Base-by-base conservation (phyloP, 768 basidiomycete species). In the Hebeloma cylindrosporum region DNA sequence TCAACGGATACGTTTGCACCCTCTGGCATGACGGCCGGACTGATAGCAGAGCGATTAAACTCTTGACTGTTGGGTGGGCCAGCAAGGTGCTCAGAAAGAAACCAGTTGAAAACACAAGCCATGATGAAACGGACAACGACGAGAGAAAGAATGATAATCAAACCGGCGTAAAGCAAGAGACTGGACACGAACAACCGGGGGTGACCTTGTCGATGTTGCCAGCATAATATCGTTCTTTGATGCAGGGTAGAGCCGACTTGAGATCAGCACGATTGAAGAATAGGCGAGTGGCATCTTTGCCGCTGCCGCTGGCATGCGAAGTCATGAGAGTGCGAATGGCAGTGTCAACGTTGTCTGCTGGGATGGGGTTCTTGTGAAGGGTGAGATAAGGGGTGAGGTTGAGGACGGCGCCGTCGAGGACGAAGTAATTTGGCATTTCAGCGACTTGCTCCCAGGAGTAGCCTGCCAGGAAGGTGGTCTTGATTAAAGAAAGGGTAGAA, bases 71-170 rank as follows among this genome's bases (percentile, higher is more conserved):
- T 78, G 0, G 90, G 90, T 18, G 90, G 81, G 8, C 82, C 81
- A 13, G 93, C 87, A 25, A 98, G 77, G 43, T 77, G 78, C 6
- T 78, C 79, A 7, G 93, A 94, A 37, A 98, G 70, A 72, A 91
- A 95, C 96, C 96, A 99, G 58, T 82, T 93, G 77, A 98, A 99
- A 30, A 95, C 64, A 63, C 91, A 91, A 0, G 96, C 96, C 95
- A 99, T 97, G 56, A 76, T 65, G 68, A 98, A 99, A 26, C 96
- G 89, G 23, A 91, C 83, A 50, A 97, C 66, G 23, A 99, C 89
- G 48, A 99, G 82, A 21, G 79, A 79, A 43, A 98, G 80, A 60
- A 99, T 93, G 69, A 98, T 83, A 63, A 92, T 79, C 45, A 99
- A 78, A 45, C 92, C 90, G 20, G 83, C 70, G 62, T 96, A 99